Base-by-base conservation (phyloP, 345 rosid species). In the Syzygium aqueum region DNA sequence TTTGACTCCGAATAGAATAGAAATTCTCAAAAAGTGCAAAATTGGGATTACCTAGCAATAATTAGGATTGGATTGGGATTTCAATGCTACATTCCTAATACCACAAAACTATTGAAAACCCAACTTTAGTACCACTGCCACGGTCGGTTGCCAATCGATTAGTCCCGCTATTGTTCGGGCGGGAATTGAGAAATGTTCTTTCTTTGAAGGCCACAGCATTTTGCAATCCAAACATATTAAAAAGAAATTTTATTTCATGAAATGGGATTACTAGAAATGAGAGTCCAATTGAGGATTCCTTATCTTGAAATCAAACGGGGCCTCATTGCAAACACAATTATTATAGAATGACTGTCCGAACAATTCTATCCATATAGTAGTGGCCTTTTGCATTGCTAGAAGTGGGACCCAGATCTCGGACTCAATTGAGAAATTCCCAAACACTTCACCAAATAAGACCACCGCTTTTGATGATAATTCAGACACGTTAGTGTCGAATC, bases 71-170 rank as follows among this genome's bases (percentile, higher is more conserved):
- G 13, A 73, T 73, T 3, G 12, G 0, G 49, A 37, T 73, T 73
- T 25, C 49, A 37, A 33, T 37, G 49, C 80, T 73, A 19, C 14
- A 33, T 33, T 73, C 49, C 80, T 73, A 37, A 73, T 19, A 21
- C 43, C 5, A 73, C 46, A 19, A 73, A 73, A 73, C 19, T 73
- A 73, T 21, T 37, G 19, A 22, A 73, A 73, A 73, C 25, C 80
- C 27, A 37, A 37, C 49, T 73, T 73, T 33, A 73, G 37, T 10
- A 25, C 13, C 13, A 5, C 8, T 5, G 3, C 27, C 7, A 0
- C 0, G 17, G 49, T 61, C 33, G 9, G 73, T 61, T 0, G 2
- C 33, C 19, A 61, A 17, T n/a, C 37, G 0, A 11, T 0, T 2
- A 1, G 7, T 73, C 80, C 2, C 7, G 49, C 49, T 37, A 1